Conservation (phyloP, 306 rosid genomes). For the Malus sieversii region DNA sequence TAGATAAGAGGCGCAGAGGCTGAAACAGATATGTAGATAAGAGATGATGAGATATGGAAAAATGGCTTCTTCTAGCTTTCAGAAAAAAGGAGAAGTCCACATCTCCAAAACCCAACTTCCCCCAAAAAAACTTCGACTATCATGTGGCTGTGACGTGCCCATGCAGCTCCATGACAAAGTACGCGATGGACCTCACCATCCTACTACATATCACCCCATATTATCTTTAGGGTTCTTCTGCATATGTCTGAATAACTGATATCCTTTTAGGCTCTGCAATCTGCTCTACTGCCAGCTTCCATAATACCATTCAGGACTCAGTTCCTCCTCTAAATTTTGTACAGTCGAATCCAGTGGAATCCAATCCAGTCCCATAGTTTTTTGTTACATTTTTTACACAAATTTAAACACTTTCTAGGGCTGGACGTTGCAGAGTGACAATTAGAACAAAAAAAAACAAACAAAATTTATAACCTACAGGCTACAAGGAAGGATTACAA, state of each 20-base stretch:
- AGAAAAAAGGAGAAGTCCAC: background rate
- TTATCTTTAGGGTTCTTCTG: background rate
- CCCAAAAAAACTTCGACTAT: background rate
- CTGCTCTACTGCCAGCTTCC: background rate
- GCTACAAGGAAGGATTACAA: background rate
- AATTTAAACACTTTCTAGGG: background rate
- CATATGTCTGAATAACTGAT: background rate
- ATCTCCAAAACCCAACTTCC: constrained; percentile 4
- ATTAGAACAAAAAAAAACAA: background rate
- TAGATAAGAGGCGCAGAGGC: background rate
- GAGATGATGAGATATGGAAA: background rate
- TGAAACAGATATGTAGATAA: background rate
- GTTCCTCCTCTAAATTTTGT: background rate
- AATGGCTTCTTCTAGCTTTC: background rate
- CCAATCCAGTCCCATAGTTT: background rate
- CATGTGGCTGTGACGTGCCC: constrained; percentile 54
- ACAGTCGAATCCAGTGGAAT: background rate
- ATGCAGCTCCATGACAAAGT: constrained; percentile 25
- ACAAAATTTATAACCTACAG: background rate
- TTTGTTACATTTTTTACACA: background rate
- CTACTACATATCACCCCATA: background rate
- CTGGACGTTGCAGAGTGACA: background rate
- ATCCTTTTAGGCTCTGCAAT: constrained; percentile 3
- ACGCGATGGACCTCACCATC: background rate
- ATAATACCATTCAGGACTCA: background rate